Evolutionary conservation across 345 rosid genomes (phyloP).

Genomic region (Salix exigua): DNA sequence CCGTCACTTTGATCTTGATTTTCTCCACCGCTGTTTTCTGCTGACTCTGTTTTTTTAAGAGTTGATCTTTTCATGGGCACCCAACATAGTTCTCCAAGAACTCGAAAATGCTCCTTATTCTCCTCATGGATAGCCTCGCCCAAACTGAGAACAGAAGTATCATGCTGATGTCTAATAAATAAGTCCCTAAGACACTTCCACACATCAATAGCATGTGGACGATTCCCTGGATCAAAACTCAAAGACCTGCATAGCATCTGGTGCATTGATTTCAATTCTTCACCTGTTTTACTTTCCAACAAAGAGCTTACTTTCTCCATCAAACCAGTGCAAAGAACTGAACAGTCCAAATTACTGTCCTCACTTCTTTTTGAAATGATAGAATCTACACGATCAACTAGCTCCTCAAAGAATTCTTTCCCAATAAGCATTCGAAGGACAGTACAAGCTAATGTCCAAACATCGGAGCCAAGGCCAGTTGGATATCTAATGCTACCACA

Average conservation of each 20-base stretch:
- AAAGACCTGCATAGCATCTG: constrained; percentile 50
- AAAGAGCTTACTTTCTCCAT: constrained; percentile 36
- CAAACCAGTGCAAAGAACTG: constrained; percentile 31
- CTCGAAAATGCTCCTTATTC: constrained; percentile 38
- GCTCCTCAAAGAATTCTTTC: constrained; percentile 34
- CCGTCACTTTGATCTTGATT: constrained; percentile 24
- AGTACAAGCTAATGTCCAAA: constrained; percentile 68
- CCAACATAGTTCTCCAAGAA: constrained; percentile 52
- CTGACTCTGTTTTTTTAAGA: constrained; percentile 20
- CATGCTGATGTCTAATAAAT: constrained; percentile 34
- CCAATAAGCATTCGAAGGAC: constrained; percentile 57
- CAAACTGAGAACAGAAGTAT: constrained; percentile 24
- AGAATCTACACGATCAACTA: constrained; percentile 31
- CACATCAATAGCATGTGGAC: constrained; percentile 54
- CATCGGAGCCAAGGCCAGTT: constrained; percentile 50
- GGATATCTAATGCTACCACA: constrained; percentile 21
- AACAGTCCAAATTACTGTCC: constrained; percentile 28
- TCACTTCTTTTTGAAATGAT: constrained; percentile 21
- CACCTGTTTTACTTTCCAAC: constrained; percentile 34
- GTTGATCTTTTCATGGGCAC: constrained; percentile 20
- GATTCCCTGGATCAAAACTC: constrained; percentile 49
- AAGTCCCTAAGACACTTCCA: constrained; percentile 65
- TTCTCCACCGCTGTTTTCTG: constrained; percentile 20
- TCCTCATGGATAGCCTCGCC: constrained; percentile 19
- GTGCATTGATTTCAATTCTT: constrained; percentile 34